Conservation (phyloP, 106 monocot species). For the Dioscorea alata region DNA sequence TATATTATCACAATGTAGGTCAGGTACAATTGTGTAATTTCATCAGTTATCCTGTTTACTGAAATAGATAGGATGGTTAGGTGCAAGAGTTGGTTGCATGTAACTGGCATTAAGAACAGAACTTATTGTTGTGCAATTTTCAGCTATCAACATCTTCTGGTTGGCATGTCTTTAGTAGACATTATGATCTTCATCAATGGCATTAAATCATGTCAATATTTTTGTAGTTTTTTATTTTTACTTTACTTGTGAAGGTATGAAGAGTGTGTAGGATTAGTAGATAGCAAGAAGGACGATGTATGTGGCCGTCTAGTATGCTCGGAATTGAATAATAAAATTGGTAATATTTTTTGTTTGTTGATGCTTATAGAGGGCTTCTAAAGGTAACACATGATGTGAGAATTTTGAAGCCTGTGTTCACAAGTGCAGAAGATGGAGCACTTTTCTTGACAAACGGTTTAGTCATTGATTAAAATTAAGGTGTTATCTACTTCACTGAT, state of each 20-base stretch:
- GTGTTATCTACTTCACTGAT: constrained; percentile 63
- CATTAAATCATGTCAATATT: no score
- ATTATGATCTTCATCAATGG: no score
- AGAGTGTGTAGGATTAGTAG: constrained; percentile 34
- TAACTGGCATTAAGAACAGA: no score
- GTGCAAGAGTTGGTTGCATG: no score
- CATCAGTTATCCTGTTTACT: no score
- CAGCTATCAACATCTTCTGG: no score
- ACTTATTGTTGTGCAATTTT: no score
- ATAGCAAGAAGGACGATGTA: constrained; percentile 22
- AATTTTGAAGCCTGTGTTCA: constrained; percentile 10
- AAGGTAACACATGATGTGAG: constrained; percentile 14
- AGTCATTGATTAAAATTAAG: constrained; percentile 51
- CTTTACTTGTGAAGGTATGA: constrained; percentile 17
- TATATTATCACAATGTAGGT: no score
- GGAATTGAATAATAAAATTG: constrained; percentile 34
- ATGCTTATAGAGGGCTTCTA: constrained; percentile 62
- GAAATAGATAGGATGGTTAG: no score
- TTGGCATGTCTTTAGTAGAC: no score
- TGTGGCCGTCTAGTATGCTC: constrained; percentile 73
- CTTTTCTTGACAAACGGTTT: constrained; percentile 56
- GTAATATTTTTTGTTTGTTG: constrained; percentile 65
- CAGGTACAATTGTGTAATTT: no score
- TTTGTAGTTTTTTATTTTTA: background rate
- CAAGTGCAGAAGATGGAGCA: constrained; percentile 13